Evolutionary conservation across 1,139 yeast species (phyloP).

Genomic region (Suhomyces maxii): DNA sequence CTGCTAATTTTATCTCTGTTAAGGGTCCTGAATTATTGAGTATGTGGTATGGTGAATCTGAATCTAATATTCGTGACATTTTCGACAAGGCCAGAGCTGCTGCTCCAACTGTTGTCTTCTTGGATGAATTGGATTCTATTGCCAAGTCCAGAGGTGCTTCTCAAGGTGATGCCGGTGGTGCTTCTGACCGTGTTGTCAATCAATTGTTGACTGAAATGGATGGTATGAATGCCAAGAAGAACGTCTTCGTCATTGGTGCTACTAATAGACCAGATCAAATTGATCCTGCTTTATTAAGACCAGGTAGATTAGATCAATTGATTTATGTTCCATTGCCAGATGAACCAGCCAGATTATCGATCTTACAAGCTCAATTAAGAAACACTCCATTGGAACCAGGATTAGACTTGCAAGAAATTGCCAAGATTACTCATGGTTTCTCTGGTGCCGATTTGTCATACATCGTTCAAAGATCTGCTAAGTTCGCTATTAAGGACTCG

Average conservation of each 20-base stretch:
- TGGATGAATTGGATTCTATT: constrained; percentile 96
- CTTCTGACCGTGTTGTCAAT: constrained; percentile 96
- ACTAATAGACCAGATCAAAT: constrained; percentile 99
- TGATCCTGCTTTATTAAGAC: constrained; percentile 97
- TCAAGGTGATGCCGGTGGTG: constrained; percentile 95
- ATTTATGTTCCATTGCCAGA: constrained; percentile 98
- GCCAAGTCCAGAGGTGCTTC: constrained; percentile 97
- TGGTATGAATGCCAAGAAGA: constrained; percentile 99
- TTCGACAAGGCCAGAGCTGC: constrained; percentile 99
- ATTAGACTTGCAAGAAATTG: constrained; percentile 80
- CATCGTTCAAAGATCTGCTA: constrained; percentile 97
- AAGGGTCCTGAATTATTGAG: constrained; percentile 96
- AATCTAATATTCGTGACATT: constrained; percentile 93
- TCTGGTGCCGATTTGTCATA: constrained; percentile 98
- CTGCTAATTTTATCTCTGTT: constrained; percentile 94
- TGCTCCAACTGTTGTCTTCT: constrained; percentile 96
- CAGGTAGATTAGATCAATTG: constrained; percentile 98
- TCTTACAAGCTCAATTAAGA: constrained; percentile 93
- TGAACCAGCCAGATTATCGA: constrained; percentile 88
- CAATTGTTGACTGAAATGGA: constrained; percentile 99
- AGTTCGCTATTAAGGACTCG: constrained; percentile 96
- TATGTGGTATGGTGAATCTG: constrained; percentile 99
- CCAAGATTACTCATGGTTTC: constrained; percentile 92
- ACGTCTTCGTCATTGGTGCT: constrained; percentile 98
- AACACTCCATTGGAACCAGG: constrained; percentile 99